Conservation (phyloP, 768 basidiomycete species). For the Leccinum variicolor region DNA sequence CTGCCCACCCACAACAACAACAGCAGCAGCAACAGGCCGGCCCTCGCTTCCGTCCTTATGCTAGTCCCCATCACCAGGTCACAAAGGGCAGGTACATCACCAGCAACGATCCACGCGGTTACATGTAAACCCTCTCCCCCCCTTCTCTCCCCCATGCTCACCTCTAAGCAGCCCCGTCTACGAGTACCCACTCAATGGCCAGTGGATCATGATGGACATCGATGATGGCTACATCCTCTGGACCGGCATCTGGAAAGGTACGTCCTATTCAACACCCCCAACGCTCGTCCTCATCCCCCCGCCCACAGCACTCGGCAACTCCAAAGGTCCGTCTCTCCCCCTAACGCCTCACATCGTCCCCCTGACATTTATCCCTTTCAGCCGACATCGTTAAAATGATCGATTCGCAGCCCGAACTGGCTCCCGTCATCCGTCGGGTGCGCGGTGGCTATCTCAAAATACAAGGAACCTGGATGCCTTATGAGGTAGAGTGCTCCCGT, state of each 20-base stretch:
- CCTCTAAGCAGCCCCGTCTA: slow-evolving; percentile 64
- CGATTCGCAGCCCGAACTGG: slow-evolving; percentile 86
- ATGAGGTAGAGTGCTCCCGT: slow-evolving; percentile 54
- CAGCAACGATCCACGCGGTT: slow-evolving; percentile 83
- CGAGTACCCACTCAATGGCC: slow-evolving; percentile 84
- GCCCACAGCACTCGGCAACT: slow-evolving; percentile 70
- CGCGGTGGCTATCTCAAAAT: slow-evolving; percentile 89
- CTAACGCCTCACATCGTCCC: slow-evolving; percentile 1
- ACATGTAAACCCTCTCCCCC: slow-evolving; percentile 57
- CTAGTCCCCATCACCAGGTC: slow-evolving; percentile 75
- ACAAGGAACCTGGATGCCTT: slow-evolving; percentile 94
- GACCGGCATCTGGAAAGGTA: slow-evolving; percentile 95
- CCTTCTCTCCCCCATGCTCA: neutral
- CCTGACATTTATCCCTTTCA: slow-evolving; percentile 32
- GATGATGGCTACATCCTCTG: slow-evolving; percentile 90
- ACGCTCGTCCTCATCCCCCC: slow-evolving; percentile 8
- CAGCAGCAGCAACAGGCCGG: slow-evolving; percentile 8
- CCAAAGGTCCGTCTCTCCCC: slow-evolving; percentile 59
- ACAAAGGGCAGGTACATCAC: slow-evolving; percentile 87
- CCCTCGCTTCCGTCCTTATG: slow-evolving; percentile 61
- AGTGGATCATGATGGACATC: slow-evolving; percentile 96
- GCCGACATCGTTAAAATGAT: slow-evolving; percentile 93
- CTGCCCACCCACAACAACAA: slow-evolving; percentile 18
- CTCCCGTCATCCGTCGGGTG: slow-evolving; percentile 76
- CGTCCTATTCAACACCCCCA: slow-evolving; percentile 4